Evolutionary conservation across 306 rosid genomes (phyloP).

Genomic region (Prunus padus): DNA sequence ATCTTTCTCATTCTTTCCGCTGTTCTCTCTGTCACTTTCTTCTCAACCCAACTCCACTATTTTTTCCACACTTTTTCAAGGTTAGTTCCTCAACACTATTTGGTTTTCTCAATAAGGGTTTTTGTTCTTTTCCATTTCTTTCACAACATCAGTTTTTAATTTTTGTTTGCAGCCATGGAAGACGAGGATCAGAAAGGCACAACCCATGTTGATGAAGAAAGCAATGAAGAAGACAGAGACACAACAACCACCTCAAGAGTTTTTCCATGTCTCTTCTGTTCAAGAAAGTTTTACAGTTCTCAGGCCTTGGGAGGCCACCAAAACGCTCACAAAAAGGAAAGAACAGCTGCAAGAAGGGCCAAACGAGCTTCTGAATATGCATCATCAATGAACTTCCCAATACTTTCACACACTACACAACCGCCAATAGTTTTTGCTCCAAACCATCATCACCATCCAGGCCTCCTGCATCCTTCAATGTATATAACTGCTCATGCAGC

Average conservation of each 20-base stretch:
- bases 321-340: slow-evolving; percentile 86
- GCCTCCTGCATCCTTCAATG: slow-evolving; percentile 43
- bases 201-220: slow-evolving; percentile 24
- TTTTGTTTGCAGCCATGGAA: slow-evolving; percentile 41
- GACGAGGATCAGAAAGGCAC: slow-evolving; percentile 24
- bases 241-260: slow-evolving; percentile 43
- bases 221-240: slow-evolving; percentile 16
- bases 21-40: slow-evolving; percentile 13
- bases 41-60: background rate
- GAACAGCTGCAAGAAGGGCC: slow-evolving; percentile 70
- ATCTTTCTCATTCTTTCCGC: slow-evolving; percentile 2
- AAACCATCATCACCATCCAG: slow-evolving; percentile 40
- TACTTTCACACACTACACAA: slow-evolving; percentile 17
- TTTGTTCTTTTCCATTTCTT: background rate
- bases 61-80: slow-evolving; percentile 25
- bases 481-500: slow-evolving; percentile 53
- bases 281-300: slow-evolving; percentile 77
- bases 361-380: slow-evolving; percentile 41
- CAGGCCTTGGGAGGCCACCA: slow-evolving; percentile 94
- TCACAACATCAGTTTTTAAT: background rate
- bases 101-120: background rate
- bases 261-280: slow-evolving; percentile 70
- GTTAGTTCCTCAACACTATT: background rate
- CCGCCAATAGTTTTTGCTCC: slow-evolving; percentile 43
- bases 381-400: slow-evolving; percentile 15